Conservation (phyloP, 2,329 filamentous ascomycete genomes). For the Hypomyces perniciosus region DNA sequence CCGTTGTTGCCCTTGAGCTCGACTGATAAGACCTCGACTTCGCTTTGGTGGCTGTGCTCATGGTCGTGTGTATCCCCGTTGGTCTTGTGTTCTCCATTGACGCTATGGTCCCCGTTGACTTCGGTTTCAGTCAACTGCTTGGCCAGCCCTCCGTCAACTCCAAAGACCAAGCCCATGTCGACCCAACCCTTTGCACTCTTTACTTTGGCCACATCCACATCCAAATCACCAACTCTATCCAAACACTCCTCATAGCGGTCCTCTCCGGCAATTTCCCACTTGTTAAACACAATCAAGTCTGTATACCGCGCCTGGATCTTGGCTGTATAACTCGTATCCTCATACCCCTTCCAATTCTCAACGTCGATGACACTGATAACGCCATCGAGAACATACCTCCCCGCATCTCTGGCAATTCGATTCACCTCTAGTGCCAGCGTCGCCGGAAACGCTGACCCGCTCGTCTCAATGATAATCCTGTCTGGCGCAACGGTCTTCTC, state of each 20-base stretch:
- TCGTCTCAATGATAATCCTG: slow-evolving; percentile 90
- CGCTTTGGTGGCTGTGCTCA: slow-evolving; percentile 60
- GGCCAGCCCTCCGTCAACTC: slow-evolving; percentile 77
- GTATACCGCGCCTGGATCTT: slow-evolving; percentile 85
- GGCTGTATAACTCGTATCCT: slow-evolving; percentile 84
- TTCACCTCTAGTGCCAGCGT: slow-evolving; percentile 90
- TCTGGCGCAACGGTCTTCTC: slow-evolving; percentile 56
- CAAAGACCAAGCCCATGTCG: slow-evolving; percentile 72
- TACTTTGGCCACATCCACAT: slow-evolving; percentile 73
- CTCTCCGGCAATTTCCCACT: slow-evolving; percentile 77
- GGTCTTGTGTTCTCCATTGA: slow-evolving; percentile 28
- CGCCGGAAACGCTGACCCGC: slow-evolving; percentile 79
- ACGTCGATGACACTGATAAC: slow-evolving; percentile 88
- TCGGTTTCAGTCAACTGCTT: slow-evolving; percentile 42
- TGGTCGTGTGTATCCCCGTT: slow-evolving; percentile 30
- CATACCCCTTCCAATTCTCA: slow-evolving; percentile 91
- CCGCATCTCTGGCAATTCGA: slow-evolving; percentile 63
- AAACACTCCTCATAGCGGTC: slow-evolving; percentile 68
- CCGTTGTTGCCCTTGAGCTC: slow-evolving; percentile 47
- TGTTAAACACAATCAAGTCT: slow-evolving; percentile 86
- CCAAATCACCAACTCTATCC: slow-evolving; percentile 73
- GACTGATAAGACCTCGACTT: slow-evolving; percentile 89
- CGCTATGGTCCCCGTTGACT: slow-evolving; percentile 20
- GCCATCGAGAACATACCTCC: slow-evolving; percentile 70
- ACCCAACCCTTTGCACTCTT: slow-evolving; percentile 81